Base-by-base conservation (phyloP, 352 stramenopile species). In the Phytophthora syringae region DNA sequence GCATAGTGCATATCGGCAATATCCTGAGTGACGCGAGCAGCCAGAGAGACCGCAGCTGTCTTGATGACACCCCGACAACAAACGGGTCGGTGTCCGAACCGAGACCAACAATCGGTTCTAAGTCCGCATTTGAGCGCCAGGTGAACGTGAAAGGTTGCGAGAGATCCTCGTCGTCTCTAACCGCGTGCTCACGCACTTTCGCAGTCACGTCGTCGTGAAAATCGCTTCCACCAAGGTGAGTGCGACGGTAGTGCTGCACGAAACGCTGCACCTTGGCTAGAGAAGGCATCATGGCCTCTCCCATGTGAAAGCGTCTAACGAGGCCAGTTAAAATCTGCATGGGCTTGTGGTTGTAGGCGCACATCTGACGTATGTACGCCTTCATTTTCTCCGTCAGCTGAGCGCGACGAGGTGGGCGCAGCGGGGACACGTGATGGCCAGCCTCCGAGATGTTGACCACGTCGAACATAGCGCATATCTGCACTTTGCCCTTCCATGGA, bases 281-380 rank as follows among this genome's bases (percentile, higher is more conserved):
- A 15, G 13, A 18, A 39, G 57, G 37, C 28, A 58, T 43, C 2
- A 16, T 43, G 15, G 32, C 22, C 11, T 40, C 40, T 0, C 5
- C 42, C 4, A 59, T 18, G 45, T 49, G 39, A 12, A 66, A 60
- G 20, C 28, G 10, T 3, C 49, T 25, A 16, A 40, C 24, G 16
- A 59, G 36, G 11, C 36, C 47, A 7, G 36, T 44, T 30, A 30
- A 59, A 22, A 55, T 60, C 2, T 21, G 28, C 42, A 60, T 52
- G 16, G 37, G 21, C 16, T 66, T 66, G 28, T 53, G 48, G 49
- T 59, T 59, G 40, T 66, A 58, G 24, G 48, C 43, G 15, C 47
- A 52, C 58, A 59, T 59, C 2, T 54, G 48, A 12, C 48, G 37
- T 6, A n/a, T 12, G 28, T 56, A 42, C 6, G 12, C 36, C 24